Conservation (phyloP, 768 basidiomycete genomes). For the Mycena venus region DNA sequence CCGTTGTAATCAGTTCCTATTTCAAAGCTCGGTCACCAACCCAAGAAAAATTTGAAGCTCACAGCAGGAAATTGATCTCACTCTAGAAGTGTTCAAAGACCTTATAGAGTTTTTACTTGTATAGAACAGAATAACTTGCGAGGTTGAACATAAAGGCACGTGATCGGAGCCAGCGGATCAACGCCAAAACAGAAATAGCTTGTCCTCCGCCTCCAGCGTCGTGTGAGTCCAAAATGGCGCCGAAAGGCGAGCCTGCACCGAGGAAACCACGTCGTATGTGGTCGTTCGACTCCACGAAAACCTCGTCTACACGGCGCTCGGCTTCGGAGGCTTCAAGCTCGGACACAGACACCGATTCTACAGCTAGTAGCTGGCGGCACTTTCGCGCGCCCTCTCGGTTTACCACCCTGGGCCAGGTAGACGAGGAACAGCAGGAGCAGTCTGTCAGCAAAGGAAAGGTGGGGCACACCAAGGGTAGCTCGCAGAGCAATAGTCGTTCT, state of each 20-base stretch:
- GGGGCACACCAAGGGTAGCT: slow-evolving; percentile 7
- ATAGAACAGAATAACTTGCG: too few relatives aligned
- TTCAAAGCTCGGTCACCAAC: too few relatives aligned
- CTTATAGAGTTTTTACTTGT: too few relatives aligned
- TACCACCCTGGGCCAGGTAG: slow-evolving; percentile 17
- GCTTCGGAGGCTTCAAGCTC: slow-evolving; percentile 33
- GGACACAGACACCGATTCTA: slow-evolving; percentile 18
- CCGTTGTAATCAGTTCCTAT: too few relatives aligned
- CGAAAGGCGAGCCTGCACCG: slow-evolving; percentile 31
- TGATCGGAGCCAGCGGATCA: not conserved
- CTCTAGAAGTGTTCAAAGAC: too few relatives aligned
- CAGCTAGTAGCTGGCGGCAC: slow-evolving; percentile 5
- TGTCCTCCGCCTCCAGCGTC: not conserved
- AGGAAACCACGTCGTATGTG: slow-evolving; percentile 37
- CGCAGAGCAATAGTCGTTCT: slow-evolving; percentile 4
- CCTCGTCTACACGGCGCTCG: slow-evolving; percentile 32
- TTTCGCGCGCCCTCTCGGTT: slow-evolving; percentile 23
- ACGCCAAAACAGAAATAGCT: not conserved
- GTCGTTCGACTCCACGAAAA: slow-evolving; percentile 42
- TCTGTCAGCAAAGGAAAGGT: not conserved
- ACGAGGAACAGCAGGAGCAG: slow-evolving; percentile 16
- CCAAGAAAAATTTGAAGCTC: too few relatives aligned
- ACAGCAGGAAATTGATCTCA: too few relatives aligned
- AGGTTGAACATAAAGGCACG: too few relatives aligned
- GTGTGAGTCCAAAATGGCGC: not conserved